Evolutionary conservation across 1,284 basidiomycete species (phyloP).

Genomic region (Singerocomus rubriflavus): DNA sequence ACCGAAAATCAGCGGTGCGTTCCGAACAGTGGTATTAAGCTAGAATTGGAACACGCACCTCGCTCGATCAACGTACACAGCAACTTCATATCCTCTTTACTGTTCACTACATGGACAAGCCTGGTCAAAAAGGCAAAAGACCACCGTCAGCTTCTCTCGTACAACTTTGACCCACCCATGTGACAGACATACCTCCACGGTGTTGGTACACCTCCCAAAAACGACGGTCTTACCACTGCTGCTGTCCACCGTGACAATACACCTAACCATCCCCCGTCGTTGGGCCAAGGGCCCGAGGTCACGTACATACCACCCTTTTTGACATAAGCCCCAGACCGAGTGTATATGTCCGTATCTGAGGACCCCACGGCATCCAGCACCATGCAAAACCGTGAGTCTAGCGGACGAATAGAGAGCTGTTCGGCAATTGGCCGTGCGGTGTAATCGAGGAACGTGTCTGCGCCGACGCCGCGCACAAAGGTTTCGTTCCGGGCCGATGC

Average conservation of each 20-base stretch:
- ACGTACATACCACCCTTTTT: slow-evolving; percentile 44
- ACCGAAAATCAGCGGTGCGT: background rate
- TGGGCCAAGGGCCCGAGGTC: slow-evolving; percentile 41
- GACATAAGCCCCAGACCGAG: slow-evolving; percentile 37
- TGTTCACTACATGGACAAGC: slow-evolving; percentile 8
- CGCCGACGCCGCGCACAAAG: slow-evolving; percentile 42
- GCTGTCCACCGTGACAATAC: slow-evolving; percentile 22
- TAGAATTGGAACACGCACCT: slow-evolving; percentile 11
- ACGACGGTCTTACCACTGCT: slow-evolving; percentile 36
- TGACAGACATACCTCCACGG: slow-evolving; percentile 42
- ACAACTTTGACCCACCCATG: too few species aligned
- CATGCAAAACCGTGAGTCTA: slow-evolving; percentile 40
- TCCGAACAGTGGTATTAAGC: background rate
- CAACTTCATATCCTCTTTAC: slow-evolving; percentile 10
- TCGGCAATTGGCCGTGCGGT: slow-evolving; percentile 44
- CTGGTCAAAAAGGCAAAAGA: background rate
- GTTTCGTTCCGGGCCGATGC: slow-evolving; percentile 53
- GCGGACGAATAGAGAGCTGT: slow-evolving; percentile 38
- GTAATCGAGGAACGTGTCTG: slow-evolving; percentile 60
- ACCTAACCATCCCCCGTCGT: slow-evolving; percentile 12
- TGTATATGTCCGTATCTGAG: slow-evolving; percentile 38
- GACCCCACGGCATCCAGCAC: slow-evolving; percentile 42
- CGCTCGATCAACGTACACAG: slow-evolving; percentile 22
- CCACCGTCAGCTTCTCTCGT: background rate
- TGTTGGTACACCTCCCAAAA: slow-evolving; percentile 48